A percentile compares a stretch with the other conserved stretches of the same genome.
phyloP scores from a whole-genome alignment of 768 basidiomycete species.

The Pulveroboletus ravenelii region DNA sequence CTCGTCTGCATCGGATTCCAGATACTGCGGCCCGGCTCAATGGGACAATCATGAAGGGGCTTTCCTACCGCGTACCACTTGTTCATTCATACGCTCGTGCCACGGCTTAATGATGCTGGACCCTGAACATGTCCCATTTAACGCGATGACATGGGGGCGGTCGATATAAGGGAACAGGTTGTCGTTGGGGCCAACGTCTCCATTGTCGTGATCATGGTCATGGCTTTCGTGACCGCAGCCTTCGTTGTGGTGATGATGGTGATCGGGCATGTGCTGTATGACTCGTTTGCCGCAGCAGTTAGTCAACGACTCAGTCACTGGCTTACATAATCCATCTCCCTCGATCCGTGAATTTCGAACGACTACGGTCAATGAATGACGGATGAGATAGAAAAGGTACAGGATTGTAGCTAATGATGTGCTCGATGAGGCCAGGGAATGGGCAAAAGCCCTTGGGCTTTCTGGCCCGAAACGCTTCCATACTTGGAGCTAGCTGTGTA shows the following conservation, averaged over 20 bases:
- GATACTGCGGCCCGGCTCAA: constrained; percentile 42
- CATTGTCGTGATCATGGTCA: constrained; percentile 53
- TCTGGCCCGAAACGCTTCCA: too few species aligned
- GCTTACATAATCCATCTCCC: too few species aligned
- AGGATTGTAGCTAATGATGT: too few species aligned
- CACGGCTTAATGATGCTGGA: constrained; percentile 80
- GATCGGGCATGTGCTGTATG: constrained; percentile 12
- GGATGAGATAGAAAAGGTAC: too few species aligned
- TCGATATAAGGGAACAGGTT: constrained; percentile 77
- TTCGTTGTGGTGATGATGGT: constrained; percentile 37
- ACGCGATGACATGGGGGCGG: constrained; percentile 69
- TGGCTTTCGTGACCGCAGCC: constrained; percentile 57
- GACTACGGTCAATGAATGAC: too few species aligned
- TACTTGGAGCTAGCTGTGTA: too few species aligned
- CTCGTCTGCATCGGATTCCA: constrained; percentile 91
- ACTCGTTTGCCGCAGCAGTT: background rate
- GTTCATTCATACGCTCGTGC: constrained; percentile 71
- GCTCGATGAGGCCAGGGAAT: too few species aligned
- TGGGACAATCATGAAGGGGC: constrained; percentile 1
- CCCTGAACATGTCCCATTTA: constrained; percentile 58
- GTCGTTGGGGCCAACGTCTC: constrained; percentile 50
- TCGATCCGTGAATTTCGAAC: too few species aligned
- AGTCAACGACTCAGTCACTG: too few species aligned
- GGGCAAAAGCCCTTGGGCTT: too few species aligned
- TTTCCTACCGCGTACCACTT: constrained; percentile 42